A percentile compares a stretch with the other conserved stretches of the same genome.
These are phyloP conservation scores for Neophaeococcomyces aloes DNA, from an alignment of 2,329 filamentous ascomycete genomes.

Conservation along the genomic window DNA sequence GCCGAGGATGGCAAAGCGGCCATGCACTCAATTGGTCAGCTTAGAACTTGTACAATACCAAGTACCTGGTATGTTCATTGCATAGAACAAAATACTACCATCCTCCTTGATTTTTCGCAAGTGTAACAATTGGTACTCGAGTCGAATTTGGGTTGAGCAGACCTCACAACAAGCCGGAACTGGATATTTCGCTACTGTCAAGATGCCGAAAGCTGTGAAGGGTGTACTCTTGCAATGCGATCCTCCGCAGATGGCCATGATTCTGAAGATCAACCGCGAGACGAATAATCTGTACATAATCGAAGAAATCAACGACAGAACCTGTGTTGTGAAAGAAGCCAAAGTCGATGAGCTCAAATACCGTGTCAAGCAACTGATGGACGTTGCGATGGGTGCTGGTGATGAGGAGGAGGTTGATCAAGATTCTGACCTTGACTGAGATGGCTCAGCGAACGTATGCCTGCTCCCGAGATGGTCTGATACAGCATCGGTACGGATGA, in stretches of 20 bases:
- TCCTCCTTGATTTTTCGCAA: too few species aligned
- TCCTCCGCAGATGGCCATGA: constrained; percentile 24
- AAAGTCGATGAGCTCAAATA: constrained; percentile 23
- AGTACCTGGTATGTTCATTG: too few species aligned
- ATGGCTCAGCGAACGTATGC: too few species aligned
- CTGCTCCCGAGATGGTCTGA: background rate
- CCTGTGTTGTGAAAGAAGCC: constrained; percentile 22
- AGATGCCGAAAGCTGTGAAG: constrained; percentile 22
- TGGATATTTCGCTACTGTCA: background rate
- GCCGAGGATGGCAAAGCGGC: too few species aligned
- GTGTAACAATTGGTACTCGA: background rate
- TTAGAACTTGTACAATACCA: too few species aligned
- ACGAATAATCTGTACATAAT: constrained; percentile 21
- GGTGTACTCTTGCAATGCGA: constrained; percentile 23
- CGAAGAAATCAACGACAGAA: constrained; percentile 22
- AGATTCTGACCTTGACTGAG: constrained; percentile 22
- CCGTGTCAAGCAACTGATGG: constrained; percentile 22
- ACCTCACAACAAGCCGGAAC: background rate
- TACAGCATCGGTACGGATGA: background rate
- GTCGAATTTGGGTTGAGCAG: background rate
- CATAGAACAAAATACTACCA: too few species aligned
- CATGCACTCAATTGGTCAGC: too few species aligned
- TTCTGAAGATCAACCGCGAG: constrained; percentile 22
- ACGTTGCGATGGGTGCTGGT: constrained; percentile 21
- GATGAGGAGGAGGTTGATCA: constrained; percentile 22